Evolutionary conservation across 108 stramenopile genomes (phyloP).

Genomic region (Ochromonas danica): DNA sequence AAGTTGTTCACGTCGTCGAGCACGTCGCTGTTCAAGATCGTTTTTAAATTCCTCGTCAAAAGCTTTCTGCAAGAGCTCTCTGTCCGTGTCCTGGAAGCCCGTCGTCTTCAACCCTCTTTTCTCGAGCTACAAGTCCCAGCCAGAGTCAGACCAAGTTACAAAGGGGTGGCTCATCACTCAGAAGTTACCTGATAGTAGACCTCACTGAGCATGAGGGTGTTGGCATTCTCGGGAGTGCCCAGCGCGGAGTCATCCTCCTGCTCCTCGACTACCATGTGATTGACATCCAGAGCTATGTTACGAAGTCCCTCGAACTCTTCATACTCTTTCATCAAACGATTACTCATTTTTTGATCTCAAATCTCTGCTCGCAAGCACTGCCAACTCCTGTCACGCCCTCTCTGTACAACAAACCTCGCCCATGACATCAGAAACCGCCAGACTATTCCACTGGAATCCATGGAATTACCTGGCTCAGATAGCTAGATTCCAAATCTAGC

Average conservation of each 20-base stretch:
- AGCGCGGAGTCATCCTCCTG: not conserved
- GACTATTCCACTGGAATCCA: no score
- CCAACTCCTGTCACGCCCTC: no score
- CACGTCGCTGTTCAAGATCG: not conserved
- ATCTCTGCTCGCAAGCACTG: no score
- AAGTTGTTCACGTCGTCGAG: not conserved
- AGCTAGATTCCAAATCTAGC: no score
- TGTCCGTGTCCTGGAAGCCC: conserved; percentile 27
- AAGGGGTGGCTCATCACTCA: not conserved
- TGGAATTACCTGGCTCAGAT: no score
- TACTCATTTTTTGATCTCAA: no score
- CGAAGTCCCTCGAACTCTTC: conserved; percentile 35
- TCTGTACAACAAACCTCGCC: no score
- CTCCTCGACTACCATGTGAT: not conserved
- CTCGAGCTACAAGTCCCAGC: not conserved
- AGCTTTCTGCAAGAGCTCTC: conserved; percentile 7
- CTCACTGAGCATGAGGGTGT: not conserved
- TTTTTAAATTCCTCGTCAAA: conserved; percentile 33
- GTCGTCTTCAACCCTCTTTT: not conserved
- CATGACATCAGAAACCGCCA: no score
- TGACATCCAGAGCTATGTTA: not conserved
- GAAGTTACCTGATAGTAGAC: conserved; percentile 11
- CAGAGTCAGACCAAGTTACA: not conserved
- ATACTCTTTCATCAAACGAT: not conserved
- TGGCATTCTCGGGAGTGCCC: not conserved